These are phyloP conservation scores for Apiospora pterosperma DNA, from an alignment of 2,329 filamentous ascomycete genomes.

Conservation along the genomic window DNA sequence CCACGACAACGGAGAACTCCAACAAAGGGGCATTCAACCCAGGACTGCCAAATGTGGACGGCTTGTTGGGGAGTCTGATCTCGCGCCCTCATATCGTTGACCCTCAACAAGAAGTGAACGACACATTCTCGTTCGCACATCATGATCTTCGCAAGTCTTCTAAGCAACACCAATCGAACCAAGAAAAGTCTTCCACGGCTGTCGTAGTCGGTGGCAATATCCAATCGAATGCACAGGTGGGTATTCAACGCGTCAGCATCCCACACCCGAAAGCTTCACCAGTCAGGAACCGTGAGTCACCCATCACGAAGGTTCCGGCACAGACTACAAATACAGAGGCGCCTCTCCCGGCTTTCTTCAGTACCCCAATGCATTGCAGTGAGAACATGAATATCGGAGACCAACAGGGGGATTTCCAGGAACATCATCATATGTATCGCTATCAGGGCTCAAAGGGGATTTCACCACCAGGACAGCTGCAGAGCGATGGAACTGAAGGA, in stretches of 20 bases:
- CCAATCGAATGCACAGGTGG: not conserved
- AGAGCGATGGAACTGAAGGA: not conserved
- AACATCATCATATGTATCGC: not conserved
- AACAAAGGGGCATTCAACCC: not conserved
- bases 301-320: not conserved
- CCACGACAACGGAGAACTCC: not conserved
- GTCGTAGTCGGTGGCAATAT: not conserved
- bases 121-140: not conserved
- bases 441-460: not conserved
- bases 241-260: too few species aligned
- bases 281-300: not conserved
- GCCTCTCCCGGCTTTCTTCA: not conserved
- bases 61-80: not conserved
- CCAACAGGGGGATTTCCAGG: not conserved
- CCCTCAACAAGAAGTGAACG: not conserved
- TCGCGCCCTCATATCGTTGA: not conserved
- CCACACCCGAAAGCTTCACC: not conserved
- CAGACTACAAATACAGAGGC: not conserved
- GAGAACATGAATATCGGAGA: not conserved
- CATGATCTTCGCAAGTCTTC: not conserved
- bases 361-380: not conserved
- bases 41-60: too few species aligned
- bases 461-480: not conserved
- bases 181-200: not conserved
- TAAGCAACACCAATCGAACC: not conserved